Evolutionary conservation across 441 rosid species (phyloP).

Genomic region (Dalechampia spathulata): DNA sequence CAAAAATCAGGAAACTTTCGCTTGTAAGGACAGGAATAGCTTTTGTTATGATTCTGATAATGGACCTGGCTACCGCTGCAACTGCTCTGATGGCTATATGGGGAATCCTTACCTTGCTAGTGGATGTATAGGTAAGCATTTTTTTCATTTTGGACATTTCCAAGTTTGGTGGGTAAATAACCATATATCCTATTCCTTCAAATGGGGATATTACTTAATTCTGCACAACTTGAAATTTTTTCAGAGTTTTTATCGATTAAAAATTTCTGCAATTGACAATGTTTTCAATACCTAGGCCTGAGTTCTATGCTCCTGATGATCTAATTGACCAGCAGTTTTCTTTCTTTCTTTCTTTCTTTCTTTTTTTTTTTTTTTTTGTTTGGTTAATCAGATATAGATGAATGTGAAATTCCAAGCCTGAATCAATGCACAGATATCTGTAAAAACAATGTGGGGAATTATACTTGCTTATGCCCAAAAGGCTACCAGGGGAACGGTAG

Average conservation of each 20-base stretch:
- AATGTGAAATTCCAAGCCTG: slow-evolving; percentile 3
- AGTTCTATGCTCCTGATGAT: no score
- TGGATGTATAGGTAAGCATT: neutral
- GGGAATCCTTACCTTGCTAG: neutral
- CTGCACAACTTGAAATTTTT: no score
- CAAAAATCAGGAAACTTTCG: neutral
- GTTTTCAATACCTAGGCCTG: no score
- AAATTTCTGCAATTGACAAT: no score
- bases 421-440: neutral
- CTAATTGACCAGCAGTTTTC: no score
- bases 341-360: no score
- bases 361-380: neutral
- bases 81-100: neutral
- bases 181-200: no score
- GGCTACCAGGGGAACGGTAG: neutral
- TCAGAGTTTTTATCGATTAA: no score
- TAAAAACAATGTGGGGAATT: slow-evolving; percentile 8
- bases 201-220: no score
- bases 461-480: slow-evolving; percentile 11
- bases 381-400: slow-evolving; percentile 15
- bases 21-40: neutral
- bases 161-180: no score
- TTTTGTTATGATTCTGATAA: neutral
- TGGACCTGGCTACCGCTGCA: neutral
- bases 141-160: no score